Conservation (phyloP, 1,284 basidiomycete species). For the Rhodotorula sp. region DNA sequence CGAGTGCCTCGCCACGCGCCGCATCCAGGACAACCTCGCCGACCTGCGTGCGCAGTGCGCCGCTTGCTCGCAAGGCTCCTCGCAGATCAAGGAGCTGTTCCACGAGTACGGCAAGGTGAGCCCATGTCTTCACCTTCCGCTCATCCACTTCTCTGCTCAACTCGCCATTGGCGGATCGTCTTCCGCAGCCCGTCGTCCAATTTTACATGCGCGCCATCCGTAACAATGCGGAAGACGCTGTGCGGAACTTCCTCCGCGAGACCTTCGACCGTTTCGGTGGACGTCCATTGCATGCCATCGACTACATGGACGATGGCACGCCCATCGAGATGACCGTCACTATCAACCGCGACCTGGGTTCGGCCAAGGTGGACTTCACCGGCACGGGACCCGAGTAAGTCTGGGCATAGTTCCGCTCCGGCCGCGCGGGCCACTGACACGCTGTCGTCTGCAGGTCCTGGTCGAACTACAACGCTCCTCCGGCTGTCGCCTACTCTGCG, state of each 20-base stretch:
- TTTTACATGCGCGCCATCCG: conserved; percentile 91
- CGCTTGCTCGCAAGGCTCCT: conserved; percentile 76
- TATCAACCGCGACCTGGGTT: conserved; percentile 74
- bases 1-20: conserved; percentile 57
- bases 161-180: conserved; percentile 46
- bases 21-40: conserved; percentile 78
- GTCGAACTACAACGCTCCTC: too few species aligned
- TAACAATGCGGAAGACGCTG: conserved; percentile 82
- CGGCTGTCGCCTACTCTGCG: too few species aligned
- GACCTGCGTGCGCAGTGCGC: conserved; percentile 95
- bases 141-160: background rate
- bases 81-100: conserved; percentile 62
- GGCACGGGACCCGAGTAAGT: too few species aligned
- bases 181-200: conserved; percentile 60
- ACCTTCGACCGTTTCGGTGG: conserved; percentile 61
- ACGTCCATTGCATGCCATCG: conserved; percentile 67
- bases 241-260: conserved; percentile 75
- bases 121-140: background rate
- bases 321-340: conserved; percentile 77
- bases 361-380: conserved; percentile 87
- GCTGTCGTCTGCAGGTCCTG: too few species aligned
- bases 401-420: too few species aligned
- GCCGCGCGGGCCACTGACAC: too few species aligned
- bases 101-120: conserved; percentile 60
- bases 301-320: conserved; percentile 70